Base-by-base conservation (phyloP, 2,329 filamentous ascomycete genomes). In the Nectriaceae sp. region DNA sequence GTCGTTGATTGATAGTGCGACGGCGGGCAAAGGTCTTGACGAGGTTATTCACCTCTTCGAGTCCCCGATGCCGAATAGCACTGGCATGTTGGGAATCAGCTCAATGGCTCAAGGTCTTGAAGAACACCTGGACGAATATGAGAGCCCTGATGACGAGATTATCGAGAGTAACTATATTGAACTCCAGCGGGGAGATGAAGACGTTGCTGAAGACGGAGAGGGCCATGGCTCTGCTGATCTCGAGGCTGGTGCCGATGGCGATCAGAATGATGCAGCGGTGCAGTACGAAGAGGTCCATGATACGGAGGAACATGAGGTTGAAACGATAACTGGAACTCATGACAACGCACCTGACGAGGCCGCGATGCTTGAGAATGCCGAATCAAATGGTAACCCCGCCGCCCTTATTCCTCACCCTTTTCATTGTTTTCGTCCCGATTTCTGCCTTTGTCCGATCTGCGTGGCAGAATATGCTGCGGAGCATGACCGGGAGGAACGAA, bases 31-130 rank as follows among this genome's bases (percentile, higher is more conserved):
- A 42, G 67, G 71, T 3, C 62, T 75, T 5, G 69, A 71, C 19
- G 70, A 74, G 53, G 65, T 75, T 39, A 65, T 69, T 13, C 67
- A 73, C 44, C 52, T 69, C 1, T 75, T 74, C 45, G 63, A 65
- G 40, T 56, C 64, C 5, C 65, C 61, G 15, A 53, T 55, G 39
- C 49, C 52, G 22, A 52, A 51, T 24, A 52, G 33, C n/a, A 40
- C 47, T 19, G 48, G 40, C 15, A 42, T 56, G 21, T 21, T 59
- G 21, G 53, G 54, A 50, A 44, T 53, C 16, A 38, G 46, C 39
- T 47, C 47, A 22, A 50, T 47, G 15, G 56, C 53, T 5, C 52
- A 61, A 33, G 58, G 44, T 3, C 37, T 52, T 18, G 51, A 56
- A 31, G 62, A 63, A 18, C 46, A 56, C 16, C 46, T 62, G 16